Evolutionary conservation across 768 basidiomycete species (phyloP).

Genomic region (Favolaschia claudopus): DNA sequence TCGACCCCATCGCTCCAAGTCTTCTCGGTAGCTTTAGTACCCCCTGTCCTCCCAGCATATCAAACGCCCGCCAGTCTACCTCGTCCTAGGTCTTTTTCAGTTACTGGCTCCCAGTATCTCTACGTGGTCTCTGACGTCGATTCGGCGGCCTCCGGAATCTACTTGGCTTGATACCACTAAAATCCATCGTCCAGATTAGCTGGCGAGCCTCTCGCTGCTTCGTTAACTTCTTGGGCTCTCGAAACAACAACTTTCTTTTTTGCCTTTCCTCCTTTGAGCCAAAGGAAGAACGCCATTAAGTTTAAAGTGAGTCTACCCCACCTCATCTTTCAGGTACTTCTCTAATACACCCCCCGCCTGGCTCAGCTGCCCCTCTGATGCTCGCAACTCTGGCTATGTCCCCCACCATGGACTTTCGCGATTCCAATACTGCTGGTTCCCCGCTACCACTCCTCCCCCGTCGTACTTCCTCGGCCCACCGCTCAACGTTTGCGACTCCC

Average conservation of each 20-base stretch:
- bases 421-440: constrained; percentile 62
- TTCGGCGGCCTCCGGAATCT: constrained; percentile 5
- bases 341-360: neutral
- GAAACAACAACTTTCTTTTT: constrained; percentile 10
- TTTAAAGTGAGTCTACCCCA: constrained; percentile 9
- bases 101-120: no score
- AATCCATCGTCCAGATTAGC: neutral
- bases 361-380: constrained; percentile 39
- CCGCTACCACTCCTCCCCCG: constrained; percentile 74
- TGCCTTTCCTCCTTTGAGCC: constrained; percentile 22
- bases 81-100: no score
- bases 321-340: neutral
- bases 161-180: constrained; percentile 6
- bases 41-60: neutral
- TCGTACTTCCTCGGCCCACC: constrained; percentile 44
- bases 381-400: constrained; percentile 54
- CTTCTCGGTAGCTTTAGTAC: neutral
- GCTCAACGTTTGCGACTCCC: constrained; percentile 32
- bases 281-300: constrained; percentile 16
- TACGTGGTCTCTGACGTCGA: neutral
- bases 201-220: neutral
- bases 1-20: neutral
- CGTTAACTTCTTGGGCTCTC: constrained; percentile 12
- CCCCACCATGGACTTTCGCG: constrained; percentile 43
- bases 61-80: constrained; percentile 3